Percentiles rank a stretch among this genome's conserved stretches.
Conservation (phyloP, 176 grass and related monocot species). For the Dendrocalamus sinicus region DNA sequence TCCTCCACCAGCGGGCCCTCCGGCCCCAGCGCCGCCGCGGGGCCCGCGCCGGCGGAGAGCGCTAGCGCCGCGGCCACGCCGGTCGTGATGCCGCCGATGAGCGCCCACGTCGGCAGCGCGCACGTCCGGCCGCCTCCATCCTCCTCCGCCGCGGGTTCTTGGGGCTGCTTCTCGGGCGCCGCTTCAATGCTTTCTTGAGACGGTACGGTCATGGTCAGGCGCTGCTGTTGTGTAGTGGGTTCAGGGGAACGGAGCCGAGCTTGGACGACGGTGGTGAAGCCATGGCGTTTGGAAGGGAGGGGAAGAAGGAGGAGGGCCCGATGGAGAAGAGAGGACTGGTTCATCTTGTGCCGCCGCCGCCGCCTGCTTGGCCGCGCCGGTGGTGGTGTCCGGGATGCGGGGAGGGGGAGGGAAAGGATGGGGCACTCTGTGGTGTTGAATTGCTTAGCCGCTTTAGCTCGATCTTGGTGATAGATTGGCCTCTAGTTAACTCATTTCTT, state of each 20-base stretch:
- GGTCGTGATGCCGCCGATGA: slow-evolving; percentile 72
- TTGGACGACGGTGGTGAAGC: slow-evolving; percentile 13
- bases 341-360: slow-evolving; percentile 31
- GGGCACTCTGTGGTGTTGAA: background rate
- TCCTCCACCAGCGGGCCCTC: slow-evolving; percentile 89
- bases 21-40: slow-evolving; percentile 71
- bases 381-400: background rate
- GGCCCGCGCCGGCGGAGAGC: slow-evolving; percentile 31
- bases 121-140: slow-evolving; percentile 12
- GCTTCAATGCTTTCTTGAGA: slow-evolving; percentile 1
- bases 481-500: background rate
- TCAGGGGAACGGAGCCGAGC: slow-evolving; percentile 23
- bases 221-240: background rate
- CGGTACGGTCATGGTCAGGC: background rate
- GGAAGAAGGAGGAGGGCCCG: slow-evolving; percentile 10
- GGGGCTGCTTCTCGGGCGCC: background rate
- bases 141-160: background rate
- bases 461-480: background rate
- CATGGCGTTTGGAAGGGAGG: slow-evolving; percentile 16
- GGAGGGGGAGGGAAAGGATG: background rate
- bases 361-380: background rate
- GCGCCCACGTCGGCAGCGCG: slow-evolving; percentile 63
- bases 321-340: slow-evolving; percentile 40
- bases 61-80: slow-evolving; percentile 55
- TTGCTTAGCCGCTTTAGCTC: background rate